Evolutionary conservation across 306 rosid species (phyloP).

Genomic region (Vigna trinervia): DNA sequence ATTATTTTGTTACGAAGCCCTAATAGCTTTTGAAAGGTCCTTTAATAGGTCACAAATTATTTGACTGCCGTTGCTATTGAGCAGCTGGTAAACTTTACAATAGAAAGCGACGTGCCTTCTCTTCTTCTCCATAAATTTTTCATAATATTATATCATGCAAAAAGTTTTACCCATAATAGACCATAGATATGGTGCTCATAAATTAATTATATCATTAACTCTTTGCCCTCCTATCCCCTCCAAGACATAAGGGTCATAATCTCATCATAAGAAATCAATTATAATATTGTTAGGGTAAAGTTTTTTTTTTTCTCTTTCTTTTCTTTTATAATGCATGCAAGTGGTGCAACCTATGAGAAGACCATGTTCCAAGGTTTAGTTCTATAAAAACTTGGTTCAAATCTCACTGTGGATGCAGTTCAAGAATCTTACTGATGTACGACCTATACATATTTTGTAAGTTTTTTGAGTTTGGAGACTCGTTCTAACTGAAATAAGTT

Average conservation of each 20-base stretch:
- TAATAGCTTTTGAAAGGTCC: constrained; percentile 42
- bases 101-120: constrained; percentile 48
- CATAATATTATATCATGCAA: constrained; percentile 20
- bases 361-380: too few relatives aligned
- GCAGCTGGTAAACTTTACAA: constrained; percentile 40
- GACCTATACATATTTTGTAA: too few relatives aligned
- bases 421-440: too few relatives aligned
- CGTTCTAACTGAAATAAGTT: too few relatives aligned
- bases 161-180: constrained; percentile 25
- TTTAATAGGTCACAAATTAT: constrained; percentile 32
- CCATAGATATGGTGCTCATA: neutral
- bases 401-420: too few relatives aligned
- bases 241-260: constrained; percentile 54
- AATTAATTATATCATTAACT: neutral
- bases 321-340: constrained; percentile 11
- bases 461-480: too few relatives aligned
- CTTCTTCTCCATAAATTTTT: constrained; percentile 41
- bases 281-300: neutral
- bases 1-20: constrained; percentile 21
- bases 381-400: too few relatives aligned
- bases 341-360: neutral
- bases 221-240: constrained; percentile 49
- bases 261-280: constrained; percentile 7
- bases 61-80: constrained; percentile 40
- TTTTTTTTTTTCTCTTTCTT: neutral